Conservation (phyloP, 1,139 yeast genomes). For the Meyerozyma sp. region DNA sequence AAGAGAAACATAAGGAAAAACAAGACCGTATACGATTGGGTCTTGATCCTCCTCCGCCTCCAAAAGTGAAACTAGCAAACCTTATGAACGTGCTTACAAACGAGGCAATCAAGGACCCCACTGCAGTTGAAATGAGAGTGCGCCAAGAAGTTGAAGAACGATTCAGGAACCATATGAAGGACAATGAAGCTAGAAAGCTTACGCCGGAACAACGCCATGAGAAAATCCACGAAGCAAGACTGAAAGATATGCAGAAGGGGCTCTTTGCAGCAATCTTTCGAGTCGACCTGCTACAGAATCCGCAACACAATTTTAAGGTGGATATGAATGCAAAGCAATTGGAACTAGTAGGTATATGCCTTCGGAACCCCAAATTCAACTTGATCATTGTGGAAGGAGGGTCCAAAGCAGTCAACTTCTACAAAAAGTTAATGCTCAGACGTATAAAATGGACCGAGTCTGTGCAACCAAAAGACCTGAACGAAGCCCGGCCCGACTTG, state of each 20-base stretch:
- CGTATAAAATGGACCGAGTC: constrained; percentile 69
- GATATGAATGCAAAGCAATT: constrained; percentile 76
- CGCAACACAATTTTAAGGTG: constrained; percentile 66
- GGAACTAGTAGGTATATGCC: constrained; percentile 55
- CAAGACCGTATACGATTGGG: constrained; percentile 82
- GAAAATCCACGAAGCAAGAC: constrained; percentile 45
- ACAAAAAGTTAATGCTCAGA: constrained; percentile 52
- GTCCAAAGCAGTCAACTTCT: constrained; percentile 52
- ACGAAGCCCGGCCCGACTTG: constrained; percentile 29
- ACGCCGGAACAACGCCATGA: constrained; percentile 51
- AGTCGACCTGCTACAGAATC: constrained; percentile 50
- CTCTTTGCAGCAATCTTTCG: constrained; percentile 54
- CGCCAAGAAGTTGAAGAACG: constrained; percentile 65
- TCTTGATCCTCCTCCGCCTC: constrained; percentile 81
- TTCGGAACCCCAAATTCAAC: constrained; percentile 40
- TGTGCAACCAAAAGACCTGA: constrained; percentile 20
- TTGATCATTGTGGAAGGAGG: constrained; percentile 75
- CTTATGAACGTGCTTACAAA: constrained; percentile 81
- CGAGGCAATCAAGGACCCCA: constrained; percentile 88
- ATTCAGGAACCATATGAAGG: constrained; percentile 50
- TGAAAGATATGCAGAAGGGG: constrained; percentile 42
- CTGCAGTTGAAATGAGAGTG: constrained; percentile 74
- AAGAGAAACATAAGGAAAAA: constrained; percentile 56
- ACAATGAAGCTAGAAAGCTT: constrained; percentile 59
- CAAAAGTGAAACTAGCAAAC: constrained; percentile 79